Conservation (phyloP, 768 basidiomycete genomes). For the Podaxis rugospora region DNA sequence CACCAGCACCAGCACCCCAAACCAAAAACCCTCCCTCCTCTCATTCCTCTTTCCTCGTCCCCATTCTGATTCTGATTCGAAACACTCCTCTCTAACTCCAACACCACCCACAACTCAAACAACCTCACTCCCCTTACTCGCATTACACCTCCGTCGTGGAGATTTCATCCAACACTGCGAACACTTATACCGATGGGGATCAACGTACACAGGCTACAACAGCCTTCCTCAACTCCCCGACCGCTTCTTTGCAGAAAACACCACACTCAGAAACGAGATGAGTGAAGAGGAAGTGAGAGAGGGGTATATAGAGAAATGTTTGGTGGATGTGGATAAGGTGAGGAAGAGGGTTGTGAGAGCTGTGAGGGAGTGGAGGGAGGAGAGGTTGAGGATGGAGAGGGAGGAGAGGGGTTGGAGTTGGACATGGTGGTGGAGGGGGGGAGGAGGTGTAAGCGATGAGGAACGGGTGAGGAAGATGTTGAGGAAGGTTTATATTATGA, state of each 20-base stretch:
- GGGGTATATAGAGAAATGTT: constrained; percentile 44
- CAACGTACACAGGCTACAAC: constrained; percentile 49
- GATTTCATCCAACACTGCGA: constrained; percentile 50
- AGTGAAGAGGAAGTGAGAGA: constrained; percentile 23
- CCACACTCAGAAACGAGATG: constrained; percentile 6
- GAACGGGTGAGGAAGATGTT: constrained; percentile 19
- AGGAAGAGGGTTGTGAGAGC: constrained; percentile 33
- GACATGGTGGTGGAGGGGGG: neutral
- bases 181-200: constrained; percentile 33
- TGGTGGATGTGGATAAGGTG: constrained; percentile 47
- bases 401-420: neutral
- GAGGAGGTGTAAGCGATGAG: neutral
- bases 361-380: constrained; percentile 22
- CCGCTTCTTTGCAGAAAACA: constrained; percentile 24
- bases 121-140: constrained; percentile 42
- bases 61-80: neutral
- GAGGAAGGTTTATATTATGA: constrained; percentile 56
- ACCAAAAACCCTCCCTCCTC: constrained; percentile 10
- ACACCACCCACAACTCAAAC: neutral
- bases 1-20: neutral
- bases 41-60: constrained; percentile 13
- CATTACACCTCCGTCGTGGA: constrained; percentile 53
- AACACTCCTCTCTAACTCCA: neutral
- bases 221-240: constrained; percentile 47
- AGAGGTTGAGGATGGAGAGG: constrained; percentile 12